phyloP scores from a whole-genome alignment of 352 stramenopile species.

The Phytopythium helicoides region DNA sequence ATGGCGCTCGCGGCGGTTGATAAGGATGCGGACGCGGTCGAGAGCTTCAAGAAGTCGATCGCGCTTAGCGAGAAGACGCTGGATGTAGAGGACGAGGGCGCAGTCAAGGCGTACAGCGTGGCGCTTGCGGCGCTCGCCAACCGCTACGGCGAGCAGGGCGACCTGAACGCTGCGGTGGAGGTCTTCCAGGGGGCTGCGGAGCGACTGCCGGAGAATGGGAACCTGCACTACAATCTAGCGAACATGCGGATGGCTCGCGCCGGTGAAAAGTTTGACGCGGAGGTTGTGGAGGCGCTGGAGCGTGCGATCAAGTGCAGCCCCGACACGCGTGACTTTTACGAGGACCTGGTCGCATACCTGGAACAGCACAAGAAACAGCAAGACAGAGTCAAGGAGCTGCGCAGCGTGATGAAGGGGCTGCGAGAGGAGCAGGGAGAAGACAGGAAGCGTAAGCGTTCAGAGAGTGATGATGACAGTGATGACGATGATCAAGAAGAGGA shows the following conservation, averaged over 20 bases:
- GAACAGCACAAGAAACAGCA: constrained; percentile 19
- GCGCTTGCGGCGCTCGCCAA: constrained; percentile 55
- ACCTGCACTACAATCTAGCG: constrained; percentile 71
- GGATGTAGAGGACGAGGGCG: constrained; percentile 9
- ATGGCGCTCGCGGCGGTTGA: constrained; percentile 33
- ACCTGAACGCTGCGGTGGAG: constrained; percentile 43
- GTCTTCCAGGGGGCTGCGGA: constrained; percentile 42
- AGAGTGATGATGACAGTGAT: constrained; percentile 6
- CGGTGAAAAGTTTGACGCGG: constrained; percentile 20
- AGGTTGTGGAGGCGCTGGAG: constrained; percentile 34
- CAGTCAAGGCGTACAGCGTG: constrained; percentile 44
- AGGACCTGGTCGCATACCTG: constrained; percentile 45
- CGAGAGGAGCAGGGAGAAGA: constrained; percentile 1
- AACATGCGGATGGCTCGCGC: constrained; percentile 59
- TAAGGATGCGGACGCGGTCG: constrained; percentile 28
- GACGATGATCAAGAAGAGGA: constrained; percentile 2
- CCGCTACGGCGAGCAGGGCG: constrained; percentile 46
- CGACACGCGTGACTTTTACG: constrained; percentile 44
- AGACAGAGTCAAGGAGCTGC: constrained; percentile 15
- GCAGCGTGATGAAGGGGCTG: constrained; percentile 8
- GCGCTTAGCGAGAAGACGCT: constrained; percentile 20
- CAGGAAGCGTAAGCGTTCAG: constrained; percentile 1
- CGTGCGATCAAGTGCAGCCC: constrained; percentile 37
- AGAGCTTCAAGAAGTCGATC: constrained; percentile 34
- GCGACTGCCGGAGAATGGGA: constrained; percentile 37